Conservation (phyloP, 169 alveolate genomes). For the Cryptosporidium sp. region DNA sequence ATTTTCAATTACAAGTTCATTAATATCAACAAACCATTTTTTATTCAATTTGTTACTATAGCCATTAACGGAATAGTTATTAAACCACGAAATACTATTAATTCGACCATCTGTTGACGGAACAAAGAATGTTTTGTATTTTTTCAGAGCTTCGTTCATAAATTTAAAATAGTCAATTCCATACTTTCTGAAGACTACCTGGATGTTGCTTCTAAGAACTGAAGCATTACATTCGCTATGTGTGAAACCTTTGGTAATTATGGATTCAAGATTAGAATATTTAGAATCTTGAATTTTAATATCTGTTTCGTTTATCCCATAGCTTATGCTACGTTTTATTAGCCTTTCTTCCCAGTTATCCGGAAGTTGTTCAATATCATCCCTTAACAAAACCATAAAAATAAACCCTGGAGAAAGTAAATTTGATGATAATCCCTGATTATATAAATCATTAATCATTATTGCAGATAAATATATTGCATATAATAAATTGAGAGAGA, state of each 20-base stretch:
- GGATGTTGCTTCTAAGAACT: neutral
- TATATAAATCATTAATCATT: conserved; percentile 3
- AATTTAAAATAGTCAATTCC: conserved; percentile 2
- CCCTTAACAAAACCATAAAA: conserved; percentile 4
- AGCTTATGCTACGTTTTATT: neutral
- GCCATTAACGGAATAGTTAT: neutral
- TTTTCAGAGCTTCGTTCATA: neutral
- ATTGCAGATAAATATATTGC: conserved; percentile 8
- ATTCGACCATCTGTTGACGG: neutral
- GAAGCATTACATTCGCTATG: neutral
- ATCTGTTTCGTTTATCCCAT: conserved; percentile 6
- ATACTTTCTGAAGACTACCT: neutral
- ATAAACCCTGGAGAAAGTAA: conserved; percentile 22
- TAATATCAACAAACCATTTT: conserved; percentile 18
- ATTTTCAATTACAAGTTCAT: neutral
- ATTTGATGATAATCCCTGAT: conserved; percentile 7
- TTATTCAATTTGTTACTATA: neutral
- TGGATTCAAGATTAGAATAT: neutral
- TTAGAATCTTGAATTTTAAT: conserved; percentile 3
- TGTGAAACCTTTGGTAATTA: neutral
- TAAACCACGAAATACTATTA: neutral
- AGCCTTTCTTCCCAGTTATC: conserved; percentile 6
- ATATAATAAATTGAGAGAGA: conserved; percentile 14
- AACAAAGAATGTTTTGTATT: neutral
- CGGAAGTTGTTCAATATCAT: neutral